Base-by-base conservation (phyloP, 2,329 filamentous ascomycete species). In the Mariannaea sp. region DNA sequence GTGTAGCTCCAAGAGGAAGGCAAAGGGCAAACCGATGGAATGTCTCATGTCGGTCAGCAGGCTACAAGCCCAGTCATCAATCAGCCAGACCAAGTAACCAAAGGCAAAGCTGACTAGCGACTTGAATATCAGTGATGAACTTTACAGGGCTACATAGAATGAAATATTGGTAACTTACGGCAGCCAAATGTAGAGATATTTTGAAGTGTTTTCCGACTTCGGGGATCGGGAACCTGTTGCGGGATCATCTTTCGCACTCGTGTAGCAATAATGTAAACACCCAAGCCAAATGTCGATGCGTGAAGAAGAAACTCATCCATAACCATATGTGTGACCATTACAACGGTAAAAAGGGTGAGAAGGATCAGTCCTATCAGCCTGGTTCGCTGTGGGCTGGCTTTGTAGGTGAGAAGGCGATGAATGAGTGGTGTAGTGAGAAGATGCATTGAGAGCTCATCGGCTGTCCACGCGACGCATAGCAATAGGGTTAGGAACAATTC, bases 291-390 rank as follows among this genome's bases (percentile, higher is more conserved):
- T 0, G 66, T 57, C 0, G 64, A 61, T 0, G 73, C 73, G 39
- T 76, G 73, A 1, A 76, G 62, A 0, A 76, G 33, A 20, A 76
- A 75, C 44, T 76, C 73, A 22, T 76, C 72, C 71, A 75, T 71
- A 12, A 70, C 68, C 67, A 75, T 75, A 29, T 76, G 73, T 0
- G 71, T 68, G 5, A 74, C 65, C 70, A 75, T 75, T 3, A 76
- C 70, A 3, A 68, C 46, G 2, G 57, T 67, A 2, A 70, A 70
- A 0, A 69, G 48, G 1, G 49, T 44, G 0, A 47, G 35, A 2
- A 70, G 63, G 13, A 62, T 20, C 1, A 50, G 49, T 4, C 66
- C 67, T 0, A 70, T 44, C 0, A 64, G 3, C 7, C 47, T 65
- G 0, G 69, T 70, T 3, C 59, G 60, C 43, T 57, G 49, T 0